Percentiles rank a stretch among this genome's conserved stretches.
phyloP scores from a whole-genome alignment of 176 grass and related monocot species.

The Puya raimondii region DNA sequence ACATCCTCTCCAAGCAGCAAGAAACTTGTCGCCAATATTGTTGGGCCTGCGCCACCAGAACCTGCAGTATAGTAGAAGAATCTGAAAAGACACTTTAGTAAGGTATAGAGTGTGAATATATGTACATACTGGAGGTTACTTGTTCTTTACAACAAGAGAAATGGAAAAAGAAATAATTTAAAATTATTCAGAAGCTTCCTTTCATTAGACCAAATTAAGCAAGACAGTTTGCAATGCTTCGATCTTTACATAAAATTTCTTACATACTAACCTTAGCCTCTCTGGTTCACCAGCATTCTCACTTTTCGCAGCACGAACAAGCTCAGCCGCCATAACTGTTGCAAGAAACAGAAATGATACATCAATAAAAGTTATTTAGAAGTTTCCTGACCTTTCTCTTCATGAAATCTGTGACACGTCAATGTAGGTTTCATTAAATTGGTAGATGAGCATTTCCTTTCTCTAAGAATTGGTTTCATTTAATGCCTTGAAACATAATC shows the following conservation, averaged over 20 bases:
- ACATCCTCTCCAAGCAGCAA: conserved; percentile 92
- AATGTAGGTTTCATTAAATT: no score
- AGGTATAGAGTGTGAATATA: conserved; percentile 5
- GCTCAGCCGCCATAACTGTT: conserved; percentile 84
- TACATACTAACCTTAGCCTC: conserved; percentile 72
- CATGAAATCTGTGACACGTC: no score
- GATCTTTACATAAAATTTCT: background rate
- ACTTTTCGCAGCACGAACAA: conserved; percentile 45
- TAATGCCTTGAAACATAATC: background rate
- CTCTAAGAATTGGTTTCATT: background rate
- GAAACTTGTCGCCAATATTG: conserved; percentile 86
- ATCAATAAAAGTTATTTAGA: background rate
- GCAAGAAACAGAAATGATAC: background rate
- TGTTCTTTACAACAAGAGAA: no score
- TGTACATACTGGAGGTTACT: no score
- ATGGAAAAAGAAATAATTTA: no score
- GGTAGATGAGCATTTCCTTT: no score
- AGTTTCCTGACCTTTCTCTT: no score
- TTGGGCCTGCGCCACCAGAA: conserved; percentile 81
- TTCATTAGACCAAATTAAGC: no score
- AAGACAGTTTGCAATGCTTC: background rate
- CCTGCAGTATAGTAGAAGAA: conserved; percentile 97
- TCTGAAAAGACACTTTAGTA: conserved; percentile 70
- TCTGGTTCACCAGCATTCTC: conserved; percentile 64
- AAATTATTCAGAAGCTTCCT: no score